Evolutionary conservation across 2,329 filamentous ascomycete genomes (phyloP).

Genomic region (Emericellopsis cladophorae): DNA sequence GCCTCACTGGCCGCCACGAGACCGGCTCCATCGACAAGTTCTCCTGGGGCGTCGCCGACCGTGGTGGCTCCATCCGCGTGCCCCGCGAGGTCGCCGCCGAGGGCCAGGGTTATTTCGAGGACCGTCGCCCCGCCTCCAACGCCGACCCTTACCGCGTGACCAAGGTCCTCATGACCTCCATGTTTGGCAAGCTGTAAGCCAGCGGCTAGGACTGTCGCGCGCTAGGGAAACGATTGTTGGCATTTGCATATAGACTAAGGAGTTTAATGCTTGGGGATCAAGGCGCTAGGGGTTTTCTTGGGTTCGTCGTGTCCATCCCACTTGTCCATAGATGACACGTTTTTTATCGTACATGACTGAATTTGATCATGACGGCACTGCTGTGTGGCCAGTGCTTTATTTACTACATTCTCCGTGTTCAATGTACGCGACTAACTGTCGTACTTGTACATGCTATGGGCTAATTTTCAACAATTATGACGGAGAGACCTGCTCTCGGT

Average conservation of each 20-base stretch:
- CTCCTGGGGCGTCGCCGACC: conserved; percentile 89
- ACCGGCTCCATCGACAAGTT: conserved; percentile 90
- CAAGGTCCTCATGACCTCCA: conserved; percentile 67
- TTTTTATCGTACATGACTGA: neutral
- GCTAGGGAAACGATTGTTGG: neutral
- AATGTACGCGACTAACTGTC: too few relatives aligned
- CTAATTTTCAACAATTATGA: too few relatives aligned
- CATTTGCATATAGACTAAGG: neutral
- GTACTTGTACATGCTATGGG: too few relatives aligned
- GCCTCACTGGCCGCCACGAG: conserved; percentile 89
- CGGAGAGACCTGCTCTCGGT: too few relatives aligned
- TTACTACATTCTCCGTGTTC: too few relatives aligned
- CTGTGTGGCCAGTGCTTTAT: neutral
- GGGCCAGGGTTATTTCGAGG: conserved; percentile 92
- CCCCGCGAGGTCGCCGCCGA: conserved; percentile 74
- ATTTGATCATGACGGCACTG: neutral
- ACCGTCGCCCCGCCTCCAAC: conserved; percentile 72
- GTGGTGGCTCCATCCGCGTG: conserved; percentile 87
- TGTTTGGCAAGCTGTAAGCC: conserved; percentile 17
- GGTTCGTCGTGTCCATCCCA: neutral
- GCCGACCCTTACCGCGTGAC: conserved; percentile 76
- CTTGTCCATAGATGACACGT: neutral
- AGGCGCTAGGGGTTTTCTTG: neutral
- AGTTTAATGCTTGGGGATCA: neutral
- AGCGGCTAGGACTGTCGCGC: neutral